Conservation (phyloP, 768 basidiomycete genomes). For the Arthromyces matolae region DNA sequence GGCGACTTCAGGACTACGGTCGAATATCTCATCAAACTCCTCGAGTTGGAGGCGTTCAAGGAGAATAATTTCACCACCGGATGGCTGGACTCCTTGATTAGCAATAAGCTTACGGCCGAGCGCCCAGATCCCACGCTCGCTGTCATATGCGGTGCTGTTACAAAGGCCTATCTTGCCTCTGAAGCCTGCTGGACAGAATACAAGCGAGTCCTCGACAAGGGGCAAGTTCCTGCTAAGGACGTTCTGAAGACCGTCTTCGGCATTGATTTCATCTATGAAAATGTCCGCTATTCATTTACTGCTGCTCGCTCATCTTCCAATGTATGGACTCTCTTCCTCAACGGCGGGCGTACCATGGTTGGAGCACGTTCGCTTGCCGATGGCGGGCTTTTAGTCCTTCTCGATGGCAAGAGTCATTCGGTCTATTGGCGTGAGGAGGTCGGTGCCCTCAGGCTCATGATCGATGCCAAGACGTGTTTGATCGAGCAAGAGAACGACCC, state of each 20-base stretch:
- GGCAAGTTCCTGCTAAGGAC: conserved; percentile 94
- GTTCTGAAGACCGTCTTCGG: conserved; percentile 95
- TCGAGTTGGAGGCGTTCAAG: conserved; percentile 94
- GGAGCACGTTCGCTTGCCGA: conserved; percentile 92
- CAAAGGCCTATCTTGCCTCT: conserved; percentile 89
- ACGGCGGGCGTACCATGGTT: conserved; percentile 90
- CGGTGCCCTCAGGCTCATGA: conserved; percentile 85
- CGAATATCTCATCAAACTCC: conserved; percentile 96
- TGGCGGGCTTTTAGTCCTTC: conserved; percentile 86
- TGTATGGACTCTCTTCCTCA: conserved; percentile 92
- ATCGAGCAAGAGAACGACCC: conserved; percentile 99
- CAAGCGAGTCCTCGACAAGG: conserved; percentile 94
- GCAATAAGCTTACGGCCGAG: conserved; percentile 95
- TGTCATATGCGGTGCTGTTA: conserved; percentile 93
- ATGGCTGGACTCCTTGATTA: conserved; percentile 97
- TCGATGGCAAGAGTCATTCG: conserved; percentile 95
- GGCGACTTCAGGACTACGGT: conserved; percentile 99
- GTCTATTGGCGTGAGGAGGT: conserved; percentile 99
- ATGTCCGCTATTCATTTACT: conserved; percentile 92
- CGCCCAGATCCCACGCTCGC: conserved; percentile 90
- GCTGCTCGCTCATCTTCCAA: conserved; percentile 86
- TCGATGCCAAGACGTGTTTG: conserved; percentile 96
- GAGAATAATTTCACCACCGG: conserved; percentile 98
- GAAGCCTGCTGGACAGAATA: conserved; percentile 91
- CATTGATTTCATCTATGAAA: conserved; percentile 97